A percentile compares a stretch with the other conserved stretches of the same genome.
Evolutionary conservation across 2,329 filamentous ascomycete species (phyloP).

Genomic region (Fusarium chlamydosporum): DNA sequence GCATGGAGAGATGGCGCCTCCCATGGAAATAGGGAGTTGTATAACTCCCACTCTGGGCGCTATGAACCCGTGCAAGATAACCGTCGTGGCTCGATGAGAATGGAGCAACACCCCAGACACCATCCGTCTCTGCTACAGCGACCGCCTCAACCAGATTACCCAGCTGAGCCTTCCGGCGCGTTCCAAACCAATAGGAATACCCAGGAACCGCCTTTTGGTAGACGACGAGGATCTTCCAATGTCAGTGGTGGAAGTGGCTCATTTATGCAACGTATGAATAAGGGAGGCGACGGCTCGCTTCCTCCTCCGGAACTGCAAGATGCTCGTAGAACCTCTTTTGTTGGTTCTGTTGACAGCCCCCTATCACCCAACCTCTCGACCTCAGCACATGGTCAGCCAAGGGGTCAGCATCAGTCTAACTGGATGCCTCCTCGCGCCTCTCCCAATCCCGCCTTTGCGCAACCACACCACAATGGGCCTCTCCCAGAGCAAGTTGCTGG

Average conservation of each 20-base stretch:
- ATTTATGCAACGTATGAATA: slow-evolving; percentile 70
- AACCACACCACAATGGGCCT: slow-evolving; percentile 54
- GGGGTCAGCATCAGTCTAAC: slow-evolving; percentile 47
- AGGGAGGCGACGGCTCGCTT: slow-evolving; percentile 60
- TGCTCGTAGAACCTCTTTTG: slow-evolving; percentile 64
- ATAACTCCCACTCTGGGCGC: slow-evolving; percentile 93
- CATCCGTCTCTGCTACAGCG: slow-evolving; percentile 82
- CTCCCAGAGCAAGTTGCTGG: slow-evolving; percentile 52
- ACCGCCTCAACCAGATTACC: slow-evolving; percentile 73
- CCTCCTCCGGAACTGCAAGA: slow-evolving; percentile 61
- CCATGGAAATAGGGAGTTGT: slow-evolving; percentile 80
- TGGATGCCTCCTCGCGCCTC: slow-evolving; percentile 58
- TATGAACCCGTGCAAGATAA: slow-evolving; percentile 87
- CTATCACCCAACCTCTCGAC: slow-evolving; percentile 59
- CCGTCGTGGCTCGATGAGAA: slow-evolving; percentile 77
- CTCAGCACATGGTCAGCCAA: slow-evolving; percentile 49
- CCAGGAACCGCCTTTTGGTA: slow-evolving; percentile 77
- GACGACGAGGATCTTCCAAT: slow-evolving; percentile 89
- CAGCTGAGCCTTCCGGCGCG: slow-evolving; percentile 85
- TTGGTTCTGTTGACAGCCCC: slow-evolving; percentile 66
- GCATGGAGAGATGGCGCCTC: slow-evolving; percentile 80
- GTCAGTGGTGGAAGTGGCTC: slow-evolving; percentile 88
- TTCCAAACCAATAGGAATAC: slow-evolving; percentile 83
- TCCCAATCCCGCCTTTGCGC: slow-evolving; percentile 60
- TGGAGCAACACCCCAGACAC: slow-evolving; percentile 77